Evolutionary conservation across 2,329 filamentous ascomycete species (phyloP), one percentile per base, ranked within the genome.

Genomic region (Pseudogymnoascus sp.): DNA sequence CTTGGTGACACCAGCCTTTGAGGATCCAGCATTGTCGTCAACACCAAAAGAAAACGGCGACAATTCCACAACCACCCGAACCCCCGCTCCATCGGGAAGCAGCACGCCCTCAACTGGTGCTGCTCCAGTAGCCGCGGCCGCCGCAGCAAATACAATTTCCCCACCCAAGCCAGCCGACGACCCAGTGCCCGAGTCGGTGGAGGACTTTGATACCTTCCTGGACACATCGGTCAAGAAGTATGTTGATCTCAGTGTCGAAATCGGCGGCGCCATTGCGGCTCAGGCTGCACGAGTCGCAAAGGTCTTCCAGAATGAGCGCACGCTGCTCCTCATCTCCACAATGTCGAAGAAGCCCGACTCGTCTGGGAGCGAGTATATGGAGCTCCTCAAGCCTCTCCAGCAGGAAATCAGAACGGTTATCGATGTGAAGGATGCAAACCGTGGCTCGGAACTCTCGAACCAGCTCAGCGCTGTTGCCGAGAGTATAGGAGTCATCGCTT

Each of bases 321-420:
- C 87, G 69, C 96, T 96, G 75, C 82, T 99, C 63, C 83, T 96
- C 67, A 88, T 97, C 70, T 86, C 92, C 1, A 93, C 90, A 62
- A 95, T 93, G 79, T 89, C 95, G 21, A 96, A 92, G 82, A 96
- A 96, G 78, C 95, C 93, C 21, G 89, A 95, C 67, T 81, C 89
- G 67, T 75, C 75, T 11, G 79, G 80, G 42, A 71, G 81, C 36
- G 84, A 87, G 3, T 90, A 87, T 72, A 86, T 90, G 74, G 88
- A 91, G 66, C 83, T 97, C 18, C 81, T 97, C 68, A 91, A 93
- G 70, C 92, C 93, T 68, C 87, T 96, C 66, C 93, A 96, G 76
- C 86, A 90, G 65, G 86, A 89, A 63, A 88, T 96, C 67, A 87
- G 89, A 71, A 85, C 85, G 56, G 91, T 95, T 63, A 88, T 86